Evolutionary conservation across 345 rosid genomes (phyloP).

Genomic region (Viola odorata): DNA sequence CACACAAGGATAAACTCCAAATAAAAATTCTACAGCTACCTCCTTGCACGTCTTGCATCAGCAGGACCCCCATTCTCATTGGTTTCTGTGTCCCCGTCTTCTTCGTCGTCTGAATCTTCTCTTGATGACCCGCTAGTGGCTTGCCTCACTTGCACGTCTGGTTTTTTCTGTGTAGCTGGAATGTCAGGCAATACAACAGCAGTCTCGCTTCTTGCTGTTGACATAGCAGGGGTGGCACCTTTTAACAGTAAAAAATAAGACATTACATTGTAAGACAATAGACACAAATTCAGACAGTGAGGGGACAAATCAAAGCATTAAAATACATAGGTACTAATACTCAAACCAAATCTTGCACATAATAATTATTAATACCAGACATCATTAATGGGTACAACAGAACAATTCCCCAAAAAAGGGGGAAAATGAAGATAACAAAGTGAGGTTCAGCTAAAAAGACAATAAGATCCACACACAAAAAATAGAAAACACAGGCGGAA

Average conservation of each 20-base stretch:
- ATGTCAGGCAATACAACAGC: constrained; percentile 35
- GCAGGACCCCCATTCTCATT: constrained; percentile 49
- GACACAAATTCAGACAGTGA: background rate
- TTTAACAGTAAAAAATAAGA: constrained; percentile 16
- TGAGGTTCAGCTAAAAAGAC: background rate
- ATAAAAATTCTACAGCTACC: constrained; percentile 30
- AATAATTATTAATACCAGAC: background rate
- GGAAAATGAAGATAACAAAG: background rate
- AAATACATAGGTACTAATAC: background rate
- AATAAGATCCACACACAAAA: too few species aligned
- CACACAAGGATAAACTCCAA: background rate
- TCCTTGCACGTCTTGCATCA: constrained; percentile 63
- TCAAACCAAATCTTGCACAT: background rate
- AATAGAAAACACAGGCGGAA: background rate
- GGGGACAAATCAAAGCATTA: constrained; percentile 5
- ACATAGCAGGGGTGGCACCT: constrained; percentile 32
- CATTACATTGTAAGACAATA: constrained; percentile 4
- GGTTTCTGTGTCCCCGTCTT: constrained; percentile 78
- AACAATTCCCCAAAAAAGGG: background rate
- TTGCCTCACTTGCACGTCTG: constrained; percentile 51
- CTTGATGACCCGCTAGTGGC: constrained; percentile 85
- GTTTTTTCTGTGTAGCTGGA: constrained; percentile 29
- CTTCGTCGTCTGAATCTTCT: constrained; percentile 91
- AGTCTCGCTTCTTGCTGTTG: constrained; percentile 32
- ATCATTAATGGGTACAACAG: too few species aligned